Base-by-base conservation (phyloP, 116 monocot species). In the Phalaenopsis hybrid region DNA sequence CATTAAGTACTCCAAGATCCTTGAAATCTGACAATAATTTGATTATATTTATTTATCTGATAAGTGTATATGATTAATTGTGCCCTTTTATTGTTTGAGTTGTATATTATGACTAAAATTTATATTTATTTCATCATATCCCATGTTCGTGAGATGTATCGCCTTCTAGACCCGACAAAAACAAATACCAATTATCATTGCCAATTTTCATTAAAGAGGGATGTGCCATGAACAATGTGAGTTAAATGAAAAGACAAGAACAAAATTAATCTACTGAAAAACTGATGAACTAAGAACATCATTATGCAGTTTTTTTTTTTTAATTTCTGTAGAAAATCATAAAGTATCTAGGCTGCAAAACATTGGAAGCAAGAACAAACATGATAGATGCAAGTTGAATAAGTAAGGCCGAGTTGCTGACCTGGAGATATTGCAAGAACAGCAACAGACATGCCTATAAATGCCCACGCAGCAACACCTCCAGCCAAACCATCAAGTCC, bases 401-500 rank as follows among this genome's bases (percentile, higher is more conserved):
- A 75, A 73, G 5, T 37, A 73, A 73, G 4, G 43, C 41, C 16
- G 43, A 73, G 43, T 43, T 82, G 78, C 87, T 81, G 28, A 96
- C 96, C 92, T 78, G 91, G 90, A 59, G 86, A 91, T 76, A 94
- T 81, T 68, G 96, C 89, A 79, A 96, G 89, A 77, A 91, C 85
- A 58, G 94, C 91, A 80, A 94, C 84, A 57, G 92, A 88, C 91
- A 92, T 86, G 57, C 91, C 96, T 70, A 90, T 34, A 80, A 92
- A 92, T 58, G 94, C 91, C 81, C 88, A 85, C 79, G 94, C 92
- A 79, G 87, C 70, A 80, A 82, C 78, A 43, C 96, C 96, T 44
- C 92, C 91, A 88, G 92, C 91, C 77, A 96, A 88, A 16, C 96
- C 94, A 87, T 96, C 92, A 84, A 96, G 89, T 49, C 84, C 90